These are phyloP conservation scores for Geotrichum bryndzae DNA, from an alignment of 1,139 yeast genomes.

Conservation along the genomic window DNA sequence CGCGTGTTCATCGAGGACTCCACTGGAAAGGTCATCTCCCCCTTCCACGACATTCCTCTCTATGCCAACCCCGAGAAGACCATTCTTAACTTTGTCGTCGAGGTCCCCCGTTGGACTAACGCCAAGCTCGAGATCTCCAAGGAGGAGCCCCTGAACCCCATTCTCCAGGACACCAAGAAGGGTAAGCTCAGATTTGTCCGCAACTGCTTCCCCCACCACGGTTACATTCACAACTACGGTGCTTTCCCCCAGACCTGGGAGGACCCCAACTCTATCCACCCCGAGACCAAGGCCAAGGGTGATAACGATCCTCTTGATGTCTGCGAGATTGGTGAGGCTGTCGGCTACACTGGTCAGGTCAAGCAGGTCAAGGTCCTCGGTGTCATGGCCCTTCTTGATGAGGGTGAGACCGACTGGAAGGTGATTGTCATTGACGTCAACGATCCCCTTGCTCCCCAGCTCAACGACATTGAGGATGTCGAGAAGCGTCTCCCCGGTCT, in stretches of 20 bases:
- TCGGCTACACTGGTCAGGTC: conserved; percentile 68
- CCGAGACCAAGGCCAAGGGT: conserved; percentile 61
- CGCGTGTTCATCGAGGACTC: conserved; percentile 63
- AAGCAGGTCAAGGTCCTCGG: conserved; percentile 81
- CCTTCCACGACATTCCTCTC: conserved; percentile 80
- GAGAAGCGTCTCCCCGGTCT: conserved; percentile 72
- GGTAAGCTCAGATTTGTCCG: conserved; percentile 78
- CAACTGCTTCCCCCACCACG: conserved; percentile 86
- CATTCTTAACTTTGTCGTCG: conserved; percentile 80
- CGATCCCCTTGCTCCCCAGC: conserved; percentile 69
- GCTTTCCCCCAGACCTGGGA: conserved; percentile 97
- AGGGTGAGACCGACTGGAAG: conserved; percentile 94
- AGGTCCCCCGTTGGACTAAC: conserved; percentile 87
- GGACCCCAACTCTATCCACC: conserved; percentile 62
- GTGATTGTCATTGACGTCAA: conserved; percentile 67
- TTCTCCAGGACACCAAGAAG: conserved; percentile 78
- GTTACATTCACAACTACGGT: conserved; percentile 89
- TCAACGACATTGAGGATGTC: conserved; percentile 72
- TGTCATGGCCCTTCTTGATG: conserved; percentile 80
- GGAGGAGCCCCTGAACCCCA: conserved; percentile 64
- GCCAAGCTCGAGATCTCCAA: conserved; percentile 82
- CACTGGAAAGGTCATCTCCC: conserved; percentile 63
- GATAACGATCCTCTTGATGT: conserved; percentile 91
- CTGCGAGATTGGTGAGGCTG: conserved; percentile 76
- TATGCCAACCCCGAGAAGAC: conserved; percentile 56